Evolutionary conservation across 78 protist species (phyloP), one percentile per base, ranked within the genome.

Genomic region (Neovahlkampfia damariscottae): DNA sequence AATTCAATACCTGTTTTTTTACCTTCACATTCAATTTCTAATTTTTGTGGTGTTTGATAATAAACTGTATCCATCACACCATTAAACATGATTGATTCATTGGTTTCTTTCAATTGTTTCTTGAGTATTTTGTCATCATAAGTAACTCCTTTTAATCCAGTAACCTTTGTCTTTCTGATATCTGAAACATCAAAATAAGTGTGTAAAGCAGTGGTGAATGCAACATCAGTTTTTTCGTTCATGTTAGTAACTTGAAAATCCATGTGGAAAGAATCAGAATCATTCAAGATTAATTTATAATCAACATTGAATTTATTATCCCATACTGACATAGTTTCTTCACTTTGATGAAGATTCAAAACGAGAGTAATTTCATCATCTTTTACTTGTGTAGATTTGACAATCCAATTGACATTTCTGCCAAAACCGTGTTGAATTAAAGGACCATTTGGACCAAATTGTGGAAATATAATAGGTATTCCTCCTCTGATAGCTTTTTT

Each of bases 401-500:
- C 2, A 9, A 2, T 8, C 81, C 81, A 77, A 59, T 2, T 31
- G 2, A 39, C 5, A 32, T 2, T 68, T 3, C 89, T 41, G n/a
- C 74, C 84, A 38, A 81, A 81, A 9, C 89, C 89, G 68, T 85
- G 89, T 69, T 66, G 38, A 6, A 77, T 82, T 6, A 68, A 79
- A 74, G 39, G n/a, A 39, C 70, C 77, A 69, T 68, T 39, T 0
- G 73, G 38, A 28, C 84, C 84, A 38, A 85, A 85, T 27, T 85
- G 38, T 30, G 89, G 88, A 66, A 80, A 83, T 38, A 78, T 79
- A 38, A 88, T 6, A 3, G 92, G 92, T 27, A 88, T 81, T 30
- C 92, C 92, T 37, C 92, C 92, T 2, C 92, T 83, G 58, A 88
- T 84, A 3, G 92, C 84, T 38, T 80, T 82, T 38, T 38, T 58